Base-by-base conservation (phyloP, 2,329 filamentous ascomycete genomes). In the Tolypocladium ovalisporum region DNA sequence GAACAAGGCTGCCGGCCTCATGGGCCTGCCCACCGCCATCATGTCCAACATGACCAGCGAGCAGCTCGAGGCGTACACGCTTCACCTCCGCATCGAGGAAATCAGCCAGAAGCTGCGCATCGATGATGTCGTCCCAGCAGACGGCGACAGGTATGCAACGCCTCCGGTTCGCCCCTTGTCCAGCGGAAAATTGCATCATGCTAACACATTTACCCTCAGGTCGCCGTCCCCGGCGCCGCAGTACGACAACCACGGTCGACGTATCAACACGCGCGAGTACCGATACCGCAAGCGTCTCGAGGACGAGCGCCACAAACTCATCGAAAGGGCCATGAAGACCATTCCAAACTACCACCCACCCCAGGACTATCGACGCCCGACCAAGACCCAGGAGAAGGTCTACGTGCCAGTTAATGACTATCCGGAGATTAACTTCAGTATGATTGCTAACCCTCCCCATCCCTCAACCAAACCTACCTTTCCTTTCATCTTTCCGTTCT, bases 371-470 rank as follows among this genome's bases (percentile, higher is more conserved):
- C 90, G 94, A 74, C 90, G 94, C 69, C 94, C 94, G 62, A 97
- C 93, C 74, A 99, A 99, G 88, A 99, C 94, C 72, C 94, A 99
- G 78, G 94, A 99, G 83, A 99, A 99, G 83, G 95, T 99, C 88
- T 99, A 99, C 75, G 94, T 99, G 75, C 94, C 94, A 74, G 94
- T 99, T 80, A 99, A 99, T 85, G 94, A 99, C 77, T 99, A 99
- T 76, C 94, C 94, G 82, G 94, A 99, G 77, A 97, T 99, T 87
- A 99, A 99, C 88, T 99, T 99, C 90, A 99, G 94, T 99, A 97
- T 93, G 93, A 93, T 94, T 92, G 87, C 92, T 96, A 96, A 96
- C 90, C 91, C 90, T 85, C 64, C 86, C 87, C 32, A 9, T 9
- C 89, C 85, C 79, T 85, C 47, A 19, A 35, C 9, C 29, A 35